phyloP scores from a whole-genome alignment of 495 filamentous ascomycete genomes.

The Talaromyces wortmannii region DNA sequence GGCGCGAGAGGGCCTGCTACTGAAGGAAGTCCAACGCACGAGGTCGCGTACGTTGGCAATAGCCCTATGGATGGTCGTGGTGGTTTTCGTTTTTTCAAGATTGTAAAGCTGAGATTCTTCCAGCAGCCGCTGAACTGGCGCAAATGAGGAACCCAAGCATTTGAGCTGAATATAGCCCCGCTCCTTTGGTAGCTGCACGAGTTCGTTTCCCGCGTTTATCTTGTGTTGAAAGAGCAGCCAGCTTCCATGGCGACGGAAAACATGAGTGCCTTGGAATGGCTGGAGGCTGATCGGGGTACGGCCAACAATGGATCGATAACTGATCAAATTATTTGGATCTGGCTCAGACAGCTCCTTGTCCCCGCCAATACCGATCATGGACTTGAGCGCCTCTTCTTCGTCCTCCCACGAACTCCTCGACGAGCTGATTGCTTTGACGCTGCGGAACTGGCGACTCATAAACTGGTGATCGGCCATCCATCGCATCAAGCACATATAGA shows the following conservation, averaged over 20 bases:
- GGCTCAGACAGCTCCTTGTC: slow-evolving; percentile 2
- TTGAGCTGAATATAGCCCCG: neutral
- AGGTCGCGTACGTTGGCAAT: slow-evolving; percentile 3
- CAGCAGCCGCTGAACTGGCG: neutral
- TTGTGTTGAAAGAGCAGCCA: slow-evolving; percentile 4
- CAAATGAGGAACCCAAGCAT: slow-evolving; percentile 3
- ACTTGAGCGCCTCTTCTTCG: slow-evolving; percentile 4
- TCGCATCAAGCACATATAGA: slow-evolving; percentile 1
- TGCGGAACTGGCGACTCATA: slow-evolving; percentile 4
- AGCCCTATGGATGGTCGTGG: slow-evolving; percentile 3
- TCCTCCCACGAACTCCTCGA: slow-evolving; percentile 5
- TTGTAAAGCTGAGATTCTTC: slow-evolving; percentile 5
- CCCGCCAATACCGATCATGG: neutral
- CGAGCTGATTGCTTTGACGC: slow-evolving; percentile 1
- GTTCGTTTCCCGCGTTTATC: neutral
- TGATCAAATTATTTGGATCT: slow-evolving; percentile 5
- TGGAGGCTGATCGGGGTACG: slow-evolving; percentile 1
- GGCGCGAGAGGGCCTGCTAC: slow-evolving; percentile 51
- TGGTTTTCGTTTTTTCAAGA: slow-evolving; percentile 3
- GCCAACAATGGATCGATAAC: slow-evolving; percentile 3
- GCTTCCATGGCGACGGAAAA: slow-evolving; percentile 3
- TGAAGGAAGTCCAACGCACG: slow-evolving; percentile 13
- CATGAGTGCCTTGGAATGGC: slow-evolving; percentile 1
- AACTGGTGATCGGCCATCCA: slow-evolving; percentile 5
- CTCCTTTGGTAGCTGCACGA: slow-evolving; percentile 6